Percentiles rank a stretch among this genome's conserved stretches.
These are phyloP conservation scores for Phascolomyces articulosus DNA, from an alignment of 371 early-diverging fungal species.

Conservation along the genomic window DNA sequence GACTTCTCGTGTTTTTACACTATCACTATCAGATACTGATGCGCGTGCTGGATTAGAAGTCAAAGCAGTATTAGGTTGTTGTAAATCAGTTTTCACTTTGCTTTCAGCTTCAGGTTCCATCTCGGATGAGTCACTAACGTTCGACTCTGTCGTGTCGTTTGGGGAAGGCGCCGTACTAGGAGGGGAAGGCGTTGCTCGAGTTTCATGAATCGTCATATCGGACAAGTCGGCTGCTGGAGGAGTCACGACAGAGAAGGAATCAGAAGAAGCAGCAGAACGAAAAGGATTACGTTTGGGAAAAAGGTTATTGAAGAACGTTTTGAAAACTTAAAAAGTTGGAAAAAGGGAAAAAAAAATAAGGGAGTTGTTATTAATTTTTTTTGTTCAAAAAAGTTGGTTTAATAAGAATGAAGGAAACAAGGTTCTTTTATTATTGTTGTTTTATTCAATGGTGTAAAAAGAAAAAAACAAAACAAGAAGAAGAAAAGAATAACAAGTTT, in stretches of 20 bases:
- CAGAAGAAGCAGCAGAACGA: constrained; percentile 15
- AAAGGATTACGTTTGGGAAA: constrained; percentile 19
- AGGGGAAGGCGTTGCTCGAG: constrained; percentile 17
- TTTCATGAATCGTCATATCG: constrained; percentile 21
- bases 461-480: too few relatives aligned
- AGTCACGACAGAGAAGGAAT: constrained; percentile 11
- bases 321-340: constrained; percentile 11
- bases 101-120: constrained; percentile 19
- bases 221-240: constrained; percentile 16
- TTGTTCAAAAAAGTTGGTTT: neutral
- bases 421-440: too few relatives aligned
- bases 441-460: too few relatives aligned
- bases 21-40: constrained; percentile 15
- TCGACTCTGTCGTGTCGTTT: constrained; percentile 22
- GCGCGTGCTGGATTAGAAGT: neutral
- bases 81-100: neutral
- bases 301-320: constrained; percentile 24
- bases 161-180: constrained; percentile 18
- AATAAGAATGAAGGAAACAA: neutral
- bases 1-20: constrained; percentile 15
- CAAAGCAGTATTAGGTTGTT: neutral
- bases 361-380: too few relatives aligned
- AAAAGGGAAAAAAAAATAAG: constrained; percentile 1
- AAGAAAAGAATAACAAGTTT: too few relatives aligned
- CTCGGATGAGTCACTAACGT: constrained; percentile 24